These are phyloP conservation scores for Aspergillus sergii DNA, from an alignment of 2,329 filamentous ascomycete species.

Conservation along the genomic window DNA sequence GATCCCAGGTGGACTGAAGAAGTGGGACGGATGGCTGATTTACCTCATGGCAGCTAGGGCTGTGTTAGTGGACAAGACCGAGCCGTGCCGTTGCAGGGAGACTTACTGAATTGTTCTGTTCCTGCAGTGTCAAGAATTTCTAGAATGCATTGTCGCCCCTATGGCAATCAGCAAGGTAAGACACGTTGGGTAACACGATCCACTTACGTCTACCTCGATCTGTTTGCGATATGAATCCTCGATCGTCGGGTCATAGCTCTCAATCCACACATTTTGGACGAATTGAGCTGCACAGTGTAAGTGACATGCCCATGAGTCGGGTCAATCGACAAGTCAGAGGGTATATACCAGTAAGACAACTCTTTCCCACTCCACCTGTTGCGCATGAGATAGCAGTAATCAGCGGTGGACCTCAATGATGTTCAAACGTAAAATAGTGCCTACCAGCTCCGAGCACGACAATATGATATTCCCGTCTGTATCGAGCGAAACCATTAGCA, in stretches of 20 bases:
- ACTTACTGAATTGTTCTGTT: slow-evolving; percentile 88
- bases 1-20: not conserved
- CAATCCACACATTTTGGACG: slow-evolving; percentile 92
- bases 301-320: slow-evolving; percentile 2
- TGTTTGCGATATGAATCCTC: slow-evolving; percentile 88
- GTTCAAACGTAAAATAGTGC: slow-evolving; percentile 12
- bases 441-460: slow-evolving; percentile 79
- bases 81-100: slow-evolving; percentile 7
- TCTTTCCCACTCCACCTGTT: slow-evolving; percentile 85
- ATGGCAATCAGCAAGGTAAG: slow-evolving; percentile 34
- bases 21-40: slow-evolving; percentile 11
- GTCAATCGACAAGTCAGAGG: slow-evolving; percentile 9
- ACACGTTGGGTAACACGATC: slow-evolving; percentile 1
- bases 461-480: slow-evolving; percentile 76
- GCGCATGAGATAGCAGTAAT: slow-evolving; percentile 17
- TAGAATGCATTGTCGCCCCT: slow-evolving; percentile 85
- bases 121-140: slow-evolving; percentile 92
- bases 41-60: slow-evolving; percentile 60
- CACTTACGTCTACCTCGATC: slow-evolving; percentile 83
- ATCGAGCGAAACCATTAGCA: slow-evolving; percentile 23
- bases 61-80: slow-evolving; percentile 18
- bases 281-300: slow-evolving; percentile 70
- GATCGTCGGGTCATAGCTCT: slow-evolving; percentile 86
- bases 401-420: slow-evolving; percentile 16
- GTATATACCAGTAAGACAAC: slow-evolving; percentile 79